A percentile compares a stretch with the other conserved stretches of the same genome.
Evolutionary conservation across 1,284 basidiomycete genomes (phyloP).

Genomic region (Pascua sp.): DNA sequence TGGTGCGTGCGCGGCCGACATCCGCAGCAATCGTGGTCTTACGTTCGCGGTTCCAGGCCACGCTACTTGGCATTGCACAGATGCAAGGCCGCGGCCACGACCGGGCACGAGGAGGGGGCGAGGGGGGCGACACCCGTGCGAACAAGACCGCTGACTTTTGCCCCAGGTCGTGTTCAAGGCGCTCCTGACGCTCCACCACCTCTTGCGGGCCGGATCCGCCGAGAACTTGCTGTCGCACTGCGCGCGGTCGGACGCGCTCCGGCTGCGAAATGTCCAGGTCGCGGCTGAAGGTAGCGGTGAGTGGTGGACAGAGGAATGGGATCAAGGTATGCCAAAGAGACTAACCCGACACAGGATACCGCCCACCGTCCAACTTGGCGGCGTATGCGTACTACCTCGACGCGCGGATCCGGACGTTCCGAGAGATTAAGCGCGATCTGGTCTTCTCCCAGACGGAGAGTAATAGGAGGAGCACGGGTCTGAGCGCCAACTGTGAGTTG

Average conservation of each 20-base stretch:
- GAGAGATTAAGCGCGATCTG: conserved; percentile 88
- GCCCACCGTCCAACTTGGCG: conserved; percentile 77
- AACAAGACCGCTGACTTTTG: background rate
- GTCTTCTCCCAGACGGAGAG: conserved; percentile 84
- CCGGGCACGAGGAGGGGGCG: no score
- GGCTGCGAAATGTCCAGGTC: conserved; percentile 70
- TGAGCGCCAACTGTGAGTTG: conserved; percentile 41
- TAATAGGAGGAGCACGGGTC: conserved; percentile 61
- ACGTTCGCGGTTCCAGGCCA: background rate
- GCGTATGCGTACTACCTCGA: conserved; percentile 89
- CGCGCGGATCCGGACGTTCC: conserved; percentile 80
- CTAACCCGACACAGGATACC: conserved; percentile 60
- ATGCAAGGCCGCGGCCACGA: no score
- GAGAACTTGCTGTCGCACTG: conserved; percentile 84
- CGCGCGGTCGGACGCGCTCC: conserved; percentile 71
- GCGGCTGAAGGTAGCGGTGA: conserved; percentile 43
- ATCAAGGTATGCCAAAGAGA: no score
- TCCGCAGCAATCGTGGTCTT: no score
- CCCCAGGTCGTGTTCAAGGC: conserved; percentile 90
- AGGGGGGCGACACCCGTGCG: background rate
- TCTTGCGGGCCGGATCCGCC: conserved; percentile 91
- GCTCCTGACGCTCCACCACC: conserved; percentile 87
- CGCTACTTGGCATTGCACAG: background rate
- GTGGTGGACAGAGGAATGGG: conserved; percentile 1
- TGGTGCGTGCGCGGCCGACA: conserved; percentile 58